Evolutionary conservation across 345 rosid species (phyloP), one percentile per base, ranked within the genome.

Genomic region (Pistacia atlantica): DNA sequence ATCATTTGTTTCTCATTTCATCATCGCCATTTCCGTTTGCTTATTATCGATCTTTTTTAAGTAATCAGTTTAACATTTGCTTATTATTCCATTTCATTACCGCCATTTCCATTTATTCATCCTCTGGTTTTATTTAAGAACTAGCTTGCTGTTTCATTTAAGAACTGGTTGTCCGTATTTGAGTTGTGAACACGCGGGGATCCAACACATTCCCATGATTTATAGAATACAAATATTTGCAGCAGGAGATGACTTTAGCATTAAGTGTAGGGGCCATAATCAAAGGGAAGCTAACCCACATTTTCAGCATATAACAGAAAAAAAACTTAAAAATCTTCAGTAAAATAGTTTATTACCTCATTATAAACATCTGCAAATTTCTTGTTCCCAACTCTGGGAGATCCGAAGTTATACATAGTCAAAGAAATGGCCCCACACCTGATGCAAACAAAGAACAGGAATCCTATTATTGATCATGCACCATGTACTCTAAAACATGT

Each of bases 341-440:
- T 37, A 61, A 67, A 64, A 62, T 31, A 12, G 57, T 63, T 61
- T 54, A 48, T 78, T 81, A 95, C 98, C 99, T 91, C 84, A 59
- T 95, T 95, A 78, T 95, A 95, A 46, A 86, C 84, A 68, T 91
- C 98, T 51, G 97, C 94, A 74, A 95, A 91, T 74, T 84, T 88
- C 88, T 82, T 91, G 86, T 95, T 93, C 77, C 99, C 98, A 82
- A 95, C 98, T 86, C 97, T 91, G 59, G 99, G 98, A 79, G 99
- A 95, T 67, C 99, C 99, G 62, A 95, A 95, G 82, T 93, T 95
- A 81, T 93, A 95, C 99, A 93, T 93, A 13, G 97, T 91, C 79
- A 93, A 87, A 38, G 83, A 85, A 82, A 93, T 86, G 63, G 86
- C 89, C 63, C 92, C 96, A 59, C 37, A 77, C 90, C 98, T 95